Evolutionary conservation across 331 rosid species (phyloP).

Genomic region (Malus hybrid): DNA sequence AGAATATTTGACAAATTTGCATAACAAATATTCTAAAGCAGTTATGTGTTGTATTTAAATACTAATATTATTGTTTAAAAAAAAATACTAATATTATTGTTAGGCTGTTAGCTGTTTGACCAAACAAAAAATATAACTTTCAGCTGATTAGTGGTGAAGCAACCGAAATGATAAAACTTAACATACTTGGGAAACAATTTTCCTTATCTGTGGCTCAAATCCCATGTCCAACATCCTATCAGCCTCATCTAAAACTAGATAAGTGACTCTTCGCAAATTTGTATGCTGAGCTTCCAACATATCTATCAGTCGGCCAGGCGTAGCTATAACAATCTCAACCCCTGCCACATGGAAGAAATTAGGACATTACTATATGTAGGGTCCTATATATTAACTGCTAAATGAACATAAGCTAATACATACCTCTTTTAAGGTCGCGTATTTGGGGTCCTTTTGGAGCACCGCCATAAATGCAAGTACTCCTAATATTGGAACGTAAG

Average conservation of each 20-base stretch:
- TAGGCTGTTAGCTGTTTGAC: background rate
- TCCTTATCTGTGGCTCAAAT: slow-evolving; percentile 95
- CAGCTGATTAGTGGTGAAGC: background rate
- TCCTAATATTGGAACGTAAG: slow-evolving; percentile 43
- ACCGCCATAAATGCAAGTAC: slow-evolving; percentile 90
- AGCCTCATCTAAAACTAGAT: slow-evolving; percentile 94
- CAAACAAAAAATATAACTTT: background rate
- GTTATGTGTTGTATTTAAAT: too few relatives aligned
- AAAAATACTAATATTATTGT: background rate
- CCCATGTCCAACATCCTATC: slow-evolving; percentile 99
- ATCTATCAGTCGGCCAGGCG: slow-evolving; percentile 95
- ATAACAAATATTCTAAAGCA: background rate
- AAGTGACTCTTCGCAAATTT: slow-evolving; percentile 81
- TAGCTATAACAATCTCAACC: slow-evolving; percentile 89
- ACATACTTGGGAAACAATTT: slow-evolving; percentile 71
- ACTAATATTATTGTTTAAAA: background rate
- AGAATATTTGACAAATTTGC: background rate
- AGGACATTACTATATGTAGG: background rate
- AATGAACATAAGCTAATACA: background rate
- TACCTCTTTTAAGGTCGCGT: slow-evolving; percentile 85
- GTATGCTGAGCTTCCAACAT: slow-evolving; percentile 94
- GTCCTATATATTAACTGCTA: background rate
- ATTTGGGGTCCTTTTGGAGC: slow-evolving; percentile 99
- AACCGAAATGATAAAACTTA: background rate
- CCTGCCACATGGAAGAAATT: slow-evolving; percentile 40